Percentiles rank a stretch among this genome's conserved stretches.
Conservation (phyloP, 805 yeast genomes). For the Barnettozyma californica region DNA sequence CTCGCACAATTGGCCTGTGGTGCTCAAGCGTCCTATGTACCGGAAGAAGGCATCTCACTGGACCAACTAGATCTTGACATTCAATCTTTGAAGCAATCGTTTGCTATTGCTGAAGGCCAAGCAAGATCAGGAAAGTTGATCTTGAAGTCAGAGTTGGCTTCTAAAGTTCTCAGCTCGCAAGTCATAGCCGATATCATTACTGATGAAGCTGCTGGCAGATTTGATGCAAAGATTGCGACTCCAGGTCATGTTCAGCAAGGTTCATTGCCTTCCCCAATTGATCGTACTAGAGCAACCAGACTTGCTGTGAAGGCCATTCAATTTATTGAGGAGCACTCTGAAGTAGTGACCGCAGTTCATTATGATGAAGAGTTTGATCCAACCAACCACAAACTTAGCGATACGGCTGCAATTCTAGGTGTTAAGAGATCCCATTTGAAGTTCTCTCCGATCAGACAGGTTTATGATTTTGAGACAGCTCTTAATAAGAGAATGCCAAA, state of each 20-base stretch:
- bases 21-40: conserved; percentile 70
- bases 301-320: conserved; percentile 65
- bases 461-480: conserved; percentile 87
- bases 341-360: conserved; percentile 38
- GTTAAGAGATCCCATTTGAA: conserved; percentile 69
- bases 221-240: conserved; percentile 73
- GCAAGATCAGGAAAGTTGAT: conserved; percentile 65
- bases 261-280: conserved; percentile 70
- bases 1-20: conserved; percentile 65
- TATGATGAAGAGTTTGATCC: conserved; percentile 39
- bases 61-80: conserved; percentile 62
- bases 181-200: conserved; percentile 63
- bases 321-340: conserved; percentile 50
- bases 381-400: conserved; percentile 33
- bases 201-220: conserved; percentile 57
- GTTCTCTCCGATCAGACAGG: conserved; percentile 66
- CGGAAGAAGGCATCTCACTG: conserved; percentile 62
- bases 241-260: conserved; percentile 92
- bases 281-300: conserved; percentile 69
- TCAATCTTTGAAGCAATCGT: conserved; percentile 51
- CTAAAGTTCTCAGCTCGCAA: conserved; percentile 61
- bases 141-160: conserved; percentile 64
- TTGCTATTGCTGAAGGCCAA: conserved; percentile 57
- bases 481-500: conserved; percentile 81
- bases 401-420: conserved; percentile 80